Base-by-base conservation (phyloP, 2,329 filamentous ascomycete species). In the Sarocladium oryzae region DNA sequence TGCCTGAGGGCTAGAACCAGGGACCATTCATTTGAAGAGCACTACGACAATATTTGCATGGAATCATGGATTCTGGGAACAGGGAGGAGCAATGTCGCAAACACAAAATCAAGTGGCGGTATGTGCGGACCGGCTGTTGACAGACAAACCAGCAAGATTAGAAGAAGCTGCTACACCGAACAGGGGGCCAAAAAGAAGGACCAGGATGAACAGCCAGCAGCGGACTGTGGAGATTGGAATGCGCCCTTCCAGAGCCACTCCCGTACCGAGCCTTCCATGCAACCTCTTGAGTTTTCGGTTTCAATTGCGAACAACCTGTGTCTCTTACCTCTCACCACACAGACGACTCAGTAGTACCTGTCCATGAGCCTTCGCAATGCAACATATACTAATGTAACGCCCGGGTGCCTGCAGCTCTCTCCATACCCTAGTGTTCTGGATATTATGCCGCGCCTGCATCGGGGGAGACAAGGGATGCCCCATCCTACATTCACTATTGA, bases 191-290 rank as follows among this genome's bases (percentile, higher is more conserved):
- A 9, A 18, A 20, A 21, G 20, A 33, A 48, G 21, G 26, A 48
- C 43, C 43, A 48, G 43, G 43, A 48, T 48, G n/a, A 33, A 30
- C 24, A 48, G 43, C 43, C 43, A 48, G 26, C 43, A 20, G 8
- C 43, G 43, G 24, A 33, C 43, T 32, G 43, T 48, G 43, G 43
- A 48, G 20, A 48, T 48, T 48, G 28, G 43, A 45, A 33, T 13
- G n/a, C 40, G 23, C 10, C 40, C 24, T 21, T 45, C 11, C 21
- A 28, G 5, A 28, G 4, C 18, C 16, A 30, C 4, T 33, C 26
- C n/a, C 43, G 9, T 21, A 33, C 24, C 24, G 28, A 30, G 23
- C 26, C 26, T 21, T 48, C 43, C 32, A 48, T 48, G n/a, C 43
- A 26, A 48, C 43, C 2, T 20, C 26, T 48, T 48, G 7, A 7